Evolutionary conservation across 306 rosid genomes (phyloP).

Genomic region (Leucaena leucocephala): DNA sequence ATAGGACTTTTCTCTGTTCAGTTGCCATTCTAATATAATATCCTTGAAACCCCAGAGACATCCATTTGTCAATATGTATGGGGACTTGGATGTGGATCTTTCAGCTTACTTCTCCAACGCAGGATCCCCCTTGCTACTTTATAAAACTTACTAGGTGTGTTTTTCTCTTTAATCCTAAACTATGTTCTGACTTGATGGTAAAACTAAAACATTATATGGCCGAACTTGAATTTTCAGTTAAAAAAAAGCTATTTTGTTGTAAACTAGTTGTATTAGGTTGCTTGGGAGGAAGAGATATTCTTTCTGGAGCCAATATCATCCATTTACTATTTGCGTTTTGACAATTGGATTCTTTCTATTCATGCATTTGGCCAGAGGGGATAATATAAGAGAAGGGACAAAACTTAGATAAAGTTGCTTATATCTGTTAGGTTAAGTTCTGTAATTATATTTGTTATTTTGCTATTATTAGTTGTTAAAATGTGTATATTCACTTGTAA

Average conservation of each 20-base stretch:
- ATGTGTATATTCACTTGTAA: too few species aligned
- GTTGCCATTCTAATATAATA: constrained; percentile 42
- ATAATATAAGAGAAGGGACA: too few species aligned
- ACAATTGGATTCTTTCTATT: background rate
- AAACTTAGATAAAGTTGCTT: too few species aligned
- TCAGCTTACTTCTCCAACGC: constrained; percentile 74
- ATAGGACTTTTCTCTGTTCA: constrained; percentile 6
- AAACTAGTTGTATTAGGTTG: constrained; percentile 12
- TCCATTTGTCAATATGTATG: constrained; percentile 75
- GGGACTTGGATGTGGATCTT: constrained; percentile 72
- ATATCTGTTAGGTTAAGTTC: too few species aligned
- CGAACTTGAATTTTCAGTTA: constrained; percentile 6
- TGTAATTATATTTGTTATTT: too few species aligned
- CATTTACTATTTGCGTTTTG: background rate
- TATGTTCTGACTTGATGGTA: constrained; percentile 13
- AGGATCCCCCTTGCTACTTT: constrained; percentile 97
- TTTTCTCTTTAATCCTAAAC: constrained; percentile 28
- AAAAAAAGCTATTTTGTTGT: constrained; percentile 1
- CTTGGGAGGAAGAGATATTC: background rate
- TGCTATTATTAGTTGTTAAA: too few species aligned
- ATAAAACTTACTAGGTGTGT: constrained; percentile 52
- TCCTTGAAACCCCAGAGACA: constrained; percentile 57
- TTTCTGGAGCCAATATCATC: constrained; percentile 19
- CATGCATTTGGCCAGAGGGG: background rate
- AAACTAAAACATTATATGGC: background rate